Conservation (phyloP, 1,284 basidiomycete species). For the Veloboletus limbatus region DNA sequence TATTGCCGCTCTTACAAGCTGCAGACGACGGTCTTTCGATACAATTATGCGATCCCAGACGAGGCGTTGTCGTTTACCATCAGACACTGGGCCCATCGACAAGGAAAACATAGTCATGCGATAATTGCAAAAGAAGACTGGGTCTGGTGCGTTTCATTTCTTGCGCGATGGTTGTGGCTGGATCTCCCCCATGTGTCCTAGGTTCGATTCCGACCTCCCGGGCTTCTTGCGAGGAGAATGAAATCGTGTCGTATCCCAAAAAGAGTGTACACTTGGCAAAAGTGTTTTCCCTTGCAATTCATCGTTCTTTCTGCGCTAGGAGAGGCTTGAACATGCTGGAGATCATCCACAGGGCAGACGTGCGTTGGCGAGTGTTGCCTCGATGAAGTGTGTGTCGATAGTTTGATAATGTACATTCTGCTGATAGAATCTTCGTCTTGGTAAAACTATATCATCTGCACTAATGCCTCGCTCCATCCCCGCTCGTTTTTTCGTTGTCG, state of each 20-base stretch:
- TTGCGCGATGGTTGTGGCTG: accelerated
- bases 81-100: slow-evolving; percentile 13
- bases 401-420: no score
- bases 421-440: no score
- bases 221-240: slow-evolving; percentile 7
- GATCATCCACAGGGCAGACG: neutral
- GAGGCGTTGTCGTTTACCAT: neutral
- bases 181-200: slow-evolving; percentile 1
- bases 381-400: no score
- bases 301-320: neutral
- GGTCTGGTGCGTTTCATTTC: slow-evolving; percentile 21
- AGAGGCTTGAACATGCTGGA: neutral
- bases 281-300: neutral
- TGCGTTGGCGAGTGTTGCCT: no score
- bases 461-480: slow-evolving; percentile 9
- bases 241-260: neutral
- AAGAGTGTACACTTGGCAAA: neutral
- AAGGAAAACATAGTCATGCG: slow-evolving; percentile 9
- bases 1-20: neutral
- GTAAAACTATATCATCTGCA: no score
- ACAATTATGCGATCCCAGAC: slow-evolving; percentile 23
- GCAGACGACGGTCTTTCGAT: slow-evolving; percentile 25
- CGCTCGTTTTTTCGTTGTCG: slow-evolving; percentile 18
- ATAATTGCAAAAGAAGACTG: slow-evolving; percentile 10
- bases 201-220: slow-evolving; percentile 26